Conservation (phyloP, 2,329 filamentous ascomycete species). For the Magnaporthiopsis poae region DNA sequence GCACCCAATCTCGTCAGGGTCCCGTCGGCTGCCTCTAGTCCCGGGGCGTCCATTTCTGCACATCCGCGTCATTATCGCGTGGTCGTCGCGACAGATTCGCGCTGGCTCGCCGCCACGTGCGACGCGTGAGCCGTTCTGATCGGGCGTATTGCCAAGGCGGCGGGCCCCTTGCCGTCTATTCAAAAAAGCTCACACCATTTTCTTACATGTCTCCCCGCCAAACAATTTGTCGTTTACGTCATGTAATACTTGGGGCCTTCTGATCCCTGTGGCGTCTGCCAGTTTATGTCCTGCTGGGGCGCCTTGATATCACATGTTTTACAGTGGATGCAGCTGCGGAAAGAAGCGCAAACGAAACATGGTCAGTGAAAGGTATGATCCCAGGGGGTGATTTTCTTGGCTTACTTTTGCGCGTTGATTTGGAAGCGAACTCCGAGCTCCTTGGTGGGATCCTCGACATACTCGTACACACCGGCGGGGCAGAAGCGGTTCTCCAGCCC, state of each 20-base stretch:
- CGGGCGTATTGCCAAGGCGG: not conserved
- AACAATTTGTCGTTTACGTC: constrained; percentile 31
- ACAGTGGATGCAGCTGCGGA: constrained; percentile 83
- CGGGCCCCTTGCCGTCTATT: not conserved
- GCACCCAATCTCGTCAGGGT: not conserved
- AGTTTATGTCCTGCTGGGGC: constrained; percentile 93
- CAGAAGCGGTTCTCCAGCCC: constrained; percentile 95
- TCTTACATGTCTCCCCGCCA: not conserved
- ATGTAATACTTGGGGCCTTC: constrained; percentile 66
- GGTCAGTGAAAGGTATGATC: constrained; percentile 17
- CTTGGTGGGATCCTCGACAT: constrained; percentile 84
- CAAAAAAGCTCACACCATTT: not conserved
- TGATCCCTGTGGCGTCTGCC: constrained; percentile 87
- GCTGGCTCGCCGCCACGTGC: not conserved
- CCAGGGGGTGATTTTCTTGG: constrained; percentile 16
- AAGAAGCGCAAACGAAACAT: not conserved
- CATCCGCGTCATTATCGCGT: not conserved
- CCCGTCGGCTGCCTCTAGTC: not conserved
- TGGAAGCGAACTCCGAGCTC: constrained; percentile 86
- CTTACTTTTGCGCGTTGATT: constrained; percentile 95
- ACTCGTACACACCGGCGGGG: constrained; percentile 94
- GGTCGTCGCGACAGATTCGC: not conserved
- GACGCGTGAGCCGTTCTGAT: not conserved
- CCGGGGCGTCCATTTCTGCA: not conserved
- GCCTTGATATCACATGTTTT: constrained; percentile 99